Conservation (phyloP, 2,329 filamentous ascomycete species). For the Ophiostoma himal-ulmi region DNA sequence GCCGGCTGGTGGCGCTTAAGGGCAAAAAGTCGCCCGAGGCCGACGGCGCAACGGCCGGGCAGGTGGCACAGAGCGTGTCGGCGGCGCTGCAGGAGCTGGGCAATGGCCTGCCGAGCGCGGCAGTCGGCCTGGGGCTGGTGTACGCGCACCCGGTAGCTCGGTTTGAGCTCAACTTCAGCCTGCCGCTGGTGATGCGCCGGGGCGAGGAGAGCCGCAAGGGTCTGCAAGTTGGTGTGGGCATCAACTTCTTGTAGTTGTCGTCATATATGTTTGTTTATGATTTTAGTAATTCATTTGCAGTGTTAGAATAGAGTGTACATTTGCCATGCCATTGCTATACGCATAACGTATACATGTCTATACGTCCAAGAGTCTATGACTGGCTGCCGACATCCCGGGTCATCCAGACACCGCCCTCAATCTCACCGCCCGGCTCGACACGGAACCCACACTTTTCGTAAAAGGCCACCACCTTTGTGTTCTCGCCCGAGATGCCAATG, state of each 20-base stretch:
- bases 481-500: constrained; percentile 43
- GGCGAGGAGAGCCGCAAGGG: constrained; percentile 89
- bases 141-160: constrained; percentile 91
- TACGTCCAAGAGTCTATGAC: too few species aligned
- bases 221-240: constrained; percentile 88
- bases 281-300: not conserved
- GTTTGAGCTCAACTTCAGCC: constrained; percentile 92
- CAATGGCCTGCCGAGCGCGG: constrained; percentile 73
- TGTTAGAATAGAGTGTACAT: constrained; percentile 4
- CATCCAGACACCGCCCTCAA: constrained; percentile 38
- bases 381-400: constrained; percentile 35
- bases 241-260: constrained; percentile 73
- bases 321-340: not conserved
- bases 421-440: constrained; percentile 35
- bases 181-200: constrained; percentile 73
- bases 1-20: constrained; percentile 71
- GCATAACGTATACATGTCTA: not conserved
- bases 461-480: constrained; percentile 43
- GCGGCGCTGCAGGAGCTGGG: constrained; percentile 63
- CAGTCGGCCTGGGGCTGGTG: constrained; percentile 83
- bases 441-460: constrained; percentile 45
- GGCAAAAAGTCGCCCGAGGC: constrained; percentile 42
- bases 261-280: not conserved
- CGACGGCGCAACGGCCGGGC: constrained; percentile 30
- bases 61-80: constrained; percentile 50